Base-by-base conservation (phyloP, 495 filamentous ascomycete species). In the Trichodelitschia bisporula region DNA sequence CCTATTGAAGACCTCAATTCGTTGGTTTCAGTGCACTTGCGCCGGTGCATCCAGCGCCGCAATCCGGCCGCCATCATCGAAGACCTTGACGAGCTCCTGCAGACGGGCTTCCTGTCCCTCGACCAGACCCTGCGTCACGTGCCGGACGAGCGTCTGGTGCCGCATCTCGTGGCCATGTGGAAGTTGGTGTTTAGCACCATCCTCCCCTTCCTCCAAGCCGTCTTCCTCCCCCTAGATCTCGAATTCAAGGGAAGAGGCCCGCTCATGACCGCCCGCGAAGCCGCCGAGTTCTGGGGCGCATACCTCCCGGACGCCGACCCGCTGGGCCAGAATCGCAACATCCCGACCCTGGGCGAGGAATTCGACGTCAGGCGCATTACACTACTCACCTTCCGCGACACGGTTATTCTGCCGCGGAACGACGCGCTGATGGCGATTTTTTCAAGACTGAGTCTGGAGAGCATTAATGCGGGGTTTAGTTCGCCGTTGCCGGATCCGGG, bases 1-100 rank as follows among this genome's bases (percentile, higher is more conserved):
- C 80, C 84, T 0, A 74, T 99, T 12, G 89, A 99, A 46, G 89
- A 95, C 42, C 65, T 95, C 36, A 99, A 99, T 45, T 67, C 72
- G 26, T 62, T 93, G 8, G 83, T 93, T 1, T 30, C 31, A 18
- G 38, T 48, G 15, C 39, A 44, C 26, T 44, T 56, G 8, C 40
- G 43, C 20, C 45, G 48, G 4, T 56, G 52, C 26, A 46, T 54
- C 16, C 43, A 52, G 26, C 36, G 43, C 14, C 46, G 50, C 23
- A 38, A 44, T 4, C 52, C 44, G 3, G 40, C 38, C 9, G 17
- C 31, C 15, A 33, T 47, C 15, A 37, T 45, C 14, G 44, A 47
- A 19, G 44, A 47, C 18, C 30, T 47, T 3, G 33, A 37, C 34
- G 39, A 47, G 25, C 38, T 47, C 10, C 34, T 47, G 0, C 53